Evolutionary conservation across 2,329 filamentous ascomycete genomes (phyloP).

Genomic region (Tothia fuscella): DNA sequence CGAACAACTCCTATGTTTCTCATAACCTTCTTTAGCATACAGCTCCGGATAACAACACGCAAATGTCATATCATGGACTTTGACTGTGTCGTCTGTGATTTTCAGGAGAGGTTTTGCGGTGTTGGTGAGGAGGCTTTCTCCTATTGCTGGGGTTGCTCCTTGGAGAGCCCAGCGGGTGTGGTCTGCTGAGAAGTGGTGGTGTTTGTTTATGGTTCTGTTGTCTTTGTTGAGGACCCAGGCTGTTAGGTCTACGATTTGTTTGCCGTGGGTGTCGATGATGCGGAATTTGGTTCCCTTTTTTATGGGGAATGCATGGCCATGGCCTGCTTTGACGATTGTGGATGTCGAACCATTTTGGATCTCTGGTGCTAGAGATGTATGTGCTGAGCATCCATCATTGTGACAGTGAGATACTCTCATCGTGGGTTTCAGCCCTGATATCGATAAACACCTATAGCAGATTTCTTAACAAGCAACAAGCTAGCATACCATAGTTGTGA

Average conservation of each 20-base stretch:
- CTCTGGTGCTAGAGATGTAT: too few species aligned
- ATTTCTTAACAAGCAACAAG: too few species aligned
- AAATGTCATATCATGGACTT: constrained; percentile 30
- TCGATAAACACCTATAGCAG: too few species aligned
- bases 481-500: too few species aligned
- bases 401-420: too few species aligned
- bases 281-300: constrained; percentile 25
- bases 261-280: constrained; percentile 27
- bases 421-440: too few species aligned
- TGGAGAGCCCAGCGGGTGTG: constrained; percentile 27
- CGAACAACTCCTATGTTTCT: constrained; percentile 26
- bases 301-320: constrained; percentile 22
- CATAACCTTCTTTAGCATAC: constrained; percentile 22
- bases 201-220: constrained; percentile 8
- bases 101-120: constrained; percentile 24
- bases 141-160: constrained; percentile 24
- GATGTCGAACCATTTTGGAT: too few species aligned
- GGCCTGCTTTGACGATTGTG: background rate
- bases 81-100: constrained; percentile 26
- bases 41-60: constrained; percentile 29
- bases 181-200: constrained; percentile 20
- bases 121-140: constrained; percentile 27
- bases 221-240: constrained; percentile 20
- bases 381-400: too few species aligned
- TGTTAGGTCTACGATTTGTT: constrained; percentile 30